Evolutionary conservation across 2,329 filamentous ascomycete genomes (phyloP).

Genomic region (Nannizziopsis arthrosporioides): DNA sequence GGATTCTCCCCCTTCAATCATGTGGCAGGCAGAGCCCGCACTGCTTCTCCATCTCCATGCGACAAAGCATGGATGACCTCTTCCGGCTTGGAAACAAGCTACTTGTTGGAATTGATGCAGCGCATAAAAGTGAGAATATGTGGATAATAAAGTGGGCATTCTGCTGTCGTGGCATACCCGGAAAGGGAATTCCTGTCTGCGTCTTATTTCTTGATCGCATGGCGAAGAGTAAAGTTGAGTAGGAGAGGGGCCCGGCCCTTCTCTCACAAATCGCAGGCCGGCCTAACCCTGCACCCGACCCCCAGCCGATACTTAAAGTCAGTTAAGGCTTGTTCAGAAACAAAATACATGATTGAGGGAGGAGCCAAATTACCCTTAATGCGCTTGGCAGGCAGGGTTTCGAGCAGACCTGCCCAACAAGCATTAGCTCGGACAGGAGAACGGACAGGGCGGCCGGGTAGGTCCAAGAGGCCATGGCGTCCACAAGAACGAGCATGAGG

Average conservation of each 20-base stretch:
- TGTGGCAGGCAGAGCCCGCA: constrained; percentile 4
- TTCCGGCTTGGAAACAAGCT: background rate
- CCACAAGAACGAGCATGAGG: no score
- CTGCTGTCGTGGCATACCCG: constrained; percentile 2
- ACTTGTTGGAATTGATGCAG: background rate
- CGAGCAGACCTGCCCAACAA: constrained; percentile 1
- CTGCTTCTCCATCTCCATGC: background rate
- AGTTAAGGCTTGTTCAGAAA: constrained; percentile 1
- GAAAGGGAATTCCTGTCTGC: background rate
- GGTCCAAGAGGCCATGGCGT: no score
- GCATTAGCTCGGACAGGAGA: background rate
- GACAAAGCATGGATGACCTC: background rate
- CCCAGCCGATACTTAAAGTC: background rate
- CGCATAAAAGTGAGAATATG: background rate
- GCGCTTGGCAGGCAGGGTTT: constrained; percentile 4
- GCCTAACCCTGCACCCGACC: background rate
- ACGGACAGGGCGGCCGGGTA: no score
- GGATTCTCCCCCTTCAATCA: background rate
- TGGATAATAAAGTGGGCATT: no score
- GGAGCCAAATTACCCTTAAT: constrained; percentile 1
- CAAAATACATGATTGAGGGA: background rate
- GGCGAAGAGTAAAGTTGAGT: background rate
- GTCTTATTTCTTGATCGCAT: background rate
- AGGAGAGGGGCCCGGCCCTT: background rate
- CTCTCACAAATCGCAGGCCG: background rate